Evolutionary conservation across 768 basidiomycete species (phyloP).

Genomic region (Boletus tomentosulus): DNA sequence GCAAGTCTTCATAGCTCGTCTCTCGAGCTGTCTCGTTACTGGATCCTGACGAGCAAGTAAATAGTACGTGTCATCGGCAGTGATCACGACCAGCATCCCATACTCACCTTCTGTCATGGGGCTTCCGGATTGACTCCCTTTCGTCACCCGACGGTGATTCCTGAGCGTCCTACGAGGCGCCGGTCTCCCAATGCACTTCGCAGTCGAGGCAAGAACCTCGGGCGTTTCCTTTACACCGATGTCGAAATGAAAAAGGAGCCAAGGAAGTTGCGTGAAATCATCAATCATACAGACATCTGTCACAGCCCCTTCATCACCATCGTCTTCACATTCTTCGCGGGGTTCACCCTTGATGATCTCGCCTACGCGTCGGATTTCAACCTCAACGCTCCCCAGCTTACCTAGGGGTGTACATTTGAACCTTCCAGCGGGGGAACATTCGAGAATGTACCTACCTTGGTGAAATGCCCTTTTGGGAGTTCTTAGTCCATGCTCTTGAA

Average conservation of each 20-base stretch:
- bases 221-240: background rate
- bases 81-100: background rate
- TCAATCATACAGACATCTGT: conserved; percentile 12
- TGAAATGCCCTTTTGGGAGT: conserved; percentile 2
- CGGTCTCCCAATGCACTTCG: background rate
- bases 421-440: background rate
- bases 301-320: background rate
- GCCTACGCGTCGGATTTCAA: conserved; percentile 16
- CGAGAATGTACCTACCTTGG: background rate
- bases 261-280: conserved; percentile 8
- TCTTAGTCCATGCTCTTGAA: conserved; percentile 6
- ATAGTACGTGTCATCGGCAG: background rate
- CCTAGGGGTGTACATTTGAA: background rate
- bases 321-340: background rate
- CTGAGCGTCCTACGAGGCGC: background rate
- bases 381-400: conserved; percentile 5
- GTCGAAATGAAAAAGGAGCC: conserved; percentile 13
- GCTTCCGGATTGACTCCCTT: no score
- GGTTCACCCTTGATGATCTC: conserved; percentile 7
- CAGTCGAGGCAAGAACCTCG: background rate
- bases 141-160: background rate
- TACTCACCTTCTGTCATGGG: background rate
- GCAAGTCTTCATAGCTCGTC: background rate
- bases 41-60: background rate
- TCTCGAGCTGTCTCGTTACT: background rate